phyloP scores from a whole-genome alignment of 768 basidiomycete genomes.

The Tulasnella sp. region DNA sequence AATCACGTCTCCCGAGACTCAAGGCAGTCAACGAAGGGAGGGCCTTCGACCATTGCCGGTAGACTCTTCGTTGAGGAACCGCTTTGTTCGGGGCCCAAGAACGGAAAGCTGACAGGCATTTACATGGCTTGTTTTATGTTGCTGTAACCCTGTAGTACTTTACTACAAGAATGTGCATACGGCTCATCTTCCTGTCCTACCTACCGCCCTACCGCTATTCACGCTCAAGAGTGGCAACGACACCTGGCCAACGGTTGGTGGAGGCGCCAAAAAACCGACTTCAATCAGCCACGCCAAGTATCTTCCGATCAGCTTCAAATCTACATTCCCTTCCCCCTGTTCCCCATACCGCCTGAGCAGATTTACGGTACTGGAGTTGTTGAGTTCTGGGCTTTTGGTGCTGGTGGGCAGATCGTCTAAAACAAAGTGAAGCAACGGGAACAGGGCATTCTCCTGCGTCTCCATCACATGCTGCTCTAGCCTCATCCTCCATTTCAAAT shows the following conservation, averaged over 20 bases:
- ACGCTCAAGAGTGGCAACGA: slow-evolving; percentile 34
- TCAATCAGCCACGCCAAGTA: slow-evolving; percentile 89
- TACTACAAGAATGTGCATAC: neutral
- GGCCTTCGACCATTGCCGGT: no score
- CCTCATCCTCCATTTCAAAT: slow-evolving; percentile 80
- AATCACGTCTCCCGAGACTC: no score
- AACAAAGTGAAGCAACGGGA: slow-evolving; percentile 94
- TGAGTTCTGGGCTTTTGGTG: slow-evolving; percentile 85
- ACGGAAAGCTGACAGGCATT: slow-evolving; percentile 8
- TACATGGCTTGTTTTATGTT: slow-evolving; percentile 33
- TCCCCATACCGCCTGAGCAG: slow-evolving; percentile 40
- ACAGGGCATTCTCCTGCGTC: slow-evolving; percentile 89
- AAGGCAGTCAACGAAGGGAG: no score
- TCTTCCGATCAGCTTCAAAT: slow-evolving; percentile 62
- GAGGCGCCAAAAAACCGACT: slow-evolving; percentile 61
- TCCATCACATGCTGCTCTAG: slow-evolving; percentile 94
- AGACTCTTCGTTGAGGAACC: neutral
- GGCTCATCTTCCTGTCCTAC: slow-evolving; percentile 41
- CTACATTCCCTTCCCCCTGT: slow-evolving; percentile 43
- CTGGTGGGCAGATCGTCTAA: slow-evolving; percentile 94
- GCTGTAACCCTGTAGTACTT: slow-evolving; percentile 16
- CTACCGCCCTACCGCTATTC: slow-evolving; percentile 48
- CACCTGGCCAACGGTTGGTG: slow-evolving; percentile 28
- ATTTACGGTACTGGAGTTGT: slow-evolving; percentile 70
- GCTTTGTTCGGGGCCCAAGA: slow-evolving; percentile 2